Evolutionary conservation across 192 early-diverging fungal species (phyloP), one percentile per base, ranked within the genome.

Genomic region (Dissophora ornata): DNA sequence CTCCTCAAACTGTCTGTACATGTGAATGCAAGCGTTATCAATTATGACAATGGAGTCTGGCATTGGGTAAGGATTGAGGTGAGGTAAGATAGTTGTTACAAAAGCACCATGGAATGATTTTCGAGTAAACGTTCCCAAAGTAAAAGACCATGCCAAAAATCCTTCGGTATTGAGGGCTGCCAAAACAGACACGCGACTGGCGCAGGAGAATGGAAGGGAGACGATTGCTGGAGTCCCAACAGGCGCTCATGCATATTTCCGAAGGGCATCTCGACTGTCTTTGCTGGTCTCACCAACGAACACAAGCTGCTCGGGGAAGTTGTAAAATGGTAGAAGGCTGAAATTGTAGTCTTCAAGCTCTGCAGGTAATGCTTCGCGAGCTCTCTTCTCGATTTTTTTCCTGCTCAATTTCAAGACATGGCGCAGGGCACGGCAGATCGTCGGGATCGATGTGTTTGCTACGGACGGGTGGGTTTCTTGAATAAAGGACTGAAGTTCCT

Each of bases 11-110:
- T 49, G 29, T 19, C 18, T 38, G 11, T 62, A 36, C 59, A 62
- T 62, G 33, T 49, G 59, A 18, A 62, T 50, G 10, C 47, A 4
- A n/a, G 46, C 59, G 22, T 62, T 62, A 29, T 62, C 59, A 16
- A 62, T 62, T n/a, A 62, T 21, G 3, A 62, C 46, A 24, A 62
- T 57, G 22, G 24, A 44, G 36, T 57, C 24, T 18, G 56, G 56
- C 41, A 57, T 44, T 7, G 56, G 56, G 8, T 28, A 57, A 8
- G 56, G 38, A 2, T 57, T 10, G 38, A 57, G 56, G 41, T 57
- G 56, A 57, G 56, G 40, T 9, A 57, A 38, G 11, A 57, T 54
- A 7, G 15, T 34, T 5, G 29, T 9, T 16, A 54, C 33, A 34
- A 54, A 54, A 12, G 34, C 40, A 16, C 25, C 21, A 42, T 57